A percentile compares a stretch with the other conserved stretches of the same genome.
These are phyloP conservation scores for Kalmanozyma brasiliensis DNA, from an alignment of 1,284 basidiomycete species.

Conservation along the genomic window DNA sequence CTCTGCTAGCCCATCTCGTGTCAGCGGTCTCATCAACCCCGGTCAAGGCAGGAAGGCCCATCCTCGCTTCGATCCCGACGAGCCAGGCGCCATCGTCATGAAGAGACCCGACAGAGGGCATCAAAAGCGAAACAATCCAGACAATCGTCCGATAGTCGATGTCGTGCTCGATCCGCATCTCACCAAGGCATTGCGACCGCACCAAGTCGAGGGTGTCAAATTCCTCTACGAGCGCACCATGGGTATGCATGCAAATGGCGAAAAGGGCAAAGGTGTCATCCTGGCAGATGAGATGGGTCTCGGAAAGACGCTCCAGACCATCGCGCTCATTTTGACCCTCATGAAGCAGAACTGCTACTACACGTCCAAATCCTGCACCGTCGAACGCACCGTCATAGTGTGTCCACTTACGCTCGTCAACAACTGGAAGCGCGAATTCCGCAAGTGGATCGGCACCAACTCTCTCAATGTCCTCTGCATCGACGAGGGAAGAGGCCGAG, in stretches of 20 bases:
- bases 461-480: slow-evolving; percentile 82
- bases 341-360: slow-evolving; percentile 65
- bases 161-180: slow-evolving; percentile 94
- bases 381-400: slow-evolving; percentile 74
- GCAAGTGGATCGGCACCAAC: slow-evolving; percentile 83
- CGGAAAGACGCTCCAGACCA: slow-evolving; percentile 64
- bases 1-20: slow-evolving; percentile 21
- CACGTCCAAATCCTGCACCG: slow-evolving; percentile 47
- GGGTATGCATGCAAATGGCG: slow-evolving; percentile 88
- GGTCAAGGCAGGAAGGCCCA: slow-evolving; percentile 33
- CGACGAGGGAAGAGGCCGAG: slow-evolving; percentile 70
- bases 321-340: slow-evolving; percentile 61
- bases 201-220: slow-evolving; percentile 99
- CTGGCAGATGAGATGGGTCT: slow-evolving; percentile 98
- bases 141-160: slow-evolving; percentile 64
- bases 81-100: slow-evolving; percentile 82
- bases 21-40: slow-evolving; percentile 38
- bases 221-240: slow-evolving; percentile 96
- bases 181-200: slow-evolving; percentile 87
- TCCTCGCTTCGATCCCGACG: slow-evolving; percentile 54
- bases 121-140: slow-evolving; percentile 77
- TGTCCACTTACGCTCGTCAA: slow-evolving; percentile 92
- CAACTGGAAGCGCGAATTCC: slow-evolving; percentile 97
- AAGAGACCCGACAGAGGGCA: slow-evolving; percentile 79
- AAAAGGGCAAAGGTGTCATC: slow-evolving; percentile 82